phyloP scores from a whole-genome alignment of 129 eudicot genomes.

The Helianthus annuus region HanXRQr2.0-SUNRISE NC_035441.2:62071795-62072294 shows the following conservation, averaged over 20 bases:
- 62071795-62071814: slow-evolving; percentile 73
- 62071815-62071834: slow-evolving; percentile 77
- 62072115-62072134: slow-evolving; percentile 79
- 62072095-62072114: slow-evolving; percentile 79
- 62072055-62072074: slow-evolving; percentile 64
- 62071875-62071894: background rate
- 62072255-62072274: slow-evolving; percentile 59
- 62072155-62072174: slow-evolving; percentile 86
- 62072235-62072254: slow-evolving; percentile 92
- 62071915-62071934: slow-evolving; percentile 96
- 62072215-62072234: slow-evolving; percentile 91
- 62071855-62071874: background rate
- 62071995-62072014: slow-evolving; percentile 1
- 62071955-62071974: slow-evolving; percentile 98
- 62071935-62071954: slow-evolving; percentile 90
- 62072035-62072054: slow-evolving; percentile 51
- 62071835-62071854: background rate
- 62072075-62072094: slow-evolving; percentile 91
- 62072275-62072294: slow-evolving; percentile 20
- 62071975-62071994: slow-evolving; percentile 54
- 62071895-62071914: slow-evolving; percentile 35
- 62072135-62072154: slow-evolving; percentile 79
- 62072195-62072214: slow-evolving; percentile 95
- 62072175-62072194: slow-evolving; percentile 77
- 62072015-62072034: background rate